phyloP scores from a whole-genome alignment of 1,284 basidiomycete species.

The Tilletia indica region DNA sequence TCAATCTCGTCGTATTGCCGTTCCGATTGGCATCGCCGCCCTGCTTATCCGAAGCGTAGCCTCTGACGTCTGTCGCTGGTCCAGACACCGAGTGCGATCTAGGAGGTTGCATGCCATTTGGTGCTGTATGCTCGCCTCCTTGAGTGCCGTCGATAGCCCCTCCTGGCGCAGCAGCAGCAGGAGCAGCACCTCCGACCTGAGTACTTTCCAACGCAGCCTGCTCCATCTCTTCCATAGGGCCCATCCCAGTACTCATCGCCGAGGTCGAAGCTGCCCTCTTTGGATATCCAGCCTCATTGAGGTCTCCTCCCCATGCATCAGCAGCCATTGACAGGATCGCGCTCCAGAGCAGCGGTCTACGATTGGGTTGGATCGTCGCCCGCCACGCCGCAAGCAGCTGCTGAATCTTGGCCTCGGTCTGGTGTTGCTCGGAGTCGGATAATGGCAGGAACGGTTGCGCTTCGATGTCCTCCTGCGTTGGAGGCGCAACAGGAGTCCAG shows the following conservation, averaged over 20 bases:
- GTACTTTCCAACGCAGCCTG: background rate
- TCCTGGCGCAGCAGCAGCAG: constrained; percentile 14
- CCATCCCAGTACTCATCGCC: background rate
- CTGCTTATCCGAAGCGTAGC: too few species aligned
- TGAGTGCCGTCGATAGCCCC: constrained; percentile 15
- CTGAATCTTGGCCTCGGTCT: background rate
- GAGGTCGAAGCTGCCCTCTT: background rate
- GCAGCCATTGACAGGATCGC: constrained; percentile 7
- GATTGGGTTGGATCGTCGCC: background rate
- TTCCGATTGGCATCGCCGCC: constrained; percentile 20
- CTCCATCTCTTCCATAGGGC: background rate
- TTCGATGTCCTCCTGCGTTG: constrained; percentile 8
- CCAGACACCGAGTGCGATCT: background rate
- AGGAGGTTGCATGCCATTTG: background rate
- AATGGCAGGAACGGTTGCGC: background rate
- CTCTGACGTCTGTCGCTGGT: too few species aligned
- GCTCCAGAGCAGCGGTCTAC: constrained; percentile 8
- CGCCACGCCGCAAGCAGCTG: constrained; percentile 6
- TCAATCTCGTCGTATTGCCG: constrained; percentile 23
- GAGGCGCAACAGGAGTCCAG: constrained; percentile 7
- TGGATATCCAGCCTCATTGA: constrained; percentile 5
- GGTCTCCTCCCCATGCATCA: constrained; percentile 11
- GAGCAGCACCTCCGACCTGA: background rate
- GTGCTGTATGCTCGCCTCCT: constrained; percentile 21
- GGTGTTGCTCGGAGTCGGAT: constrained; percentile 1